A percentile compares a stretch with the other conserved stretches of the same genome.
Conservation (phyloP, 2,329 filamentous ascomycete species). For the Mycogone perniciosa region DNA sequence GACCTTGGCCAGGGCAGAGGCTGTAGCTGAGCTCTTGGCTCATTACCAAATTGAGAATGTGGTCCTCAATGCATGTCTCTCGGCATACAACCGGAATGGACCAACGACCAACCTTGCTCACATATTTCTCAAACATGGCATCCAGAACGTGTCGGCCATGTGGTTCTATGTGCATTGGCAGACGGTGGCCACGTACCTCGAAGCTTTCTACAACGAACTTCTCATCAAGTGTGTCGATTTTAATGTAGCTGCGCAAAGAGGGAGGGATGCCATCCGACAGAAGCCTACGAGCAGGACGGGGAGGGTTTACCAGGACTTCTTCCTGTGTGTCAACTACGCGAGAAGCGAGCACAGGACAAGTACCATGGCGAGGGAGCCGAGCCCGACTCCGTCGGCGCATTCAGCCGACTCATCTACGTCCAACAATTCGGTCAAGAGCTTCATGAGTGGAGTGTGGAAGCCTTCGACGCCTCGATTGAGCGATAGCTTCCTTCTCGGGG, state of each 20-base stretch:
- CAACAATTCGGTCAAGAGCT: constrained; percentile 17
- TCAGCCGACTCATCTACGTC: constrained; percentile 20
- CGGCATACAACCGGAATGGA: constrained; percentile 22
- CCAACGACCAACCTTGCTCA: constrained; percentile 22
- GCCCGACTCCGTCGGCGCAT: constrained; percentile 17
- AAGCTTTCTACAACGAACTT: constrained; percentile 22
- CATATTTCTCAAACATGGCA: constrained; percentile 22
- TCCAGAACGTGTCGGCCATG: constrained; percentile 24
- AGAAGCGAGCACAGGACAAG: constrained; percentile 15
- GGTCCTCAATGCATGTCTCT: constrained; percentile 24
- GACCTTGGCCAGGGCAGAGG: constrained; percentile 18
- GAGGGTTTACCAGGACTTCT: constrained; percentile 21
- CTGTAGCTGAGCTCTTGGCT: constrained; percentile 20
- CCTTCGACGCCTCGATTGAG: constrained; percentile 19
- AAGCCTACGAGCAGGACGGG: constrained; percentile 18
- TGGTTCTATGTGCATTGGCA: constrained; percentile 26
- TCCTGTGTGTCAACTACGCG: constrained; percentile 26
- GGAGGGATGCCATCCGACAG: constrained; percentile 21
- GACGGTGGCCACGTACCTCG: constrained; percentile 23
- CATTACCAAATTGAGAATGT: constrained; percentile 22
- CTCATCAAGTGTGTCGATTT: constrained; percentile 22
- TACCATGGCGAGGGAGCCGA: constrained; percentile 15
- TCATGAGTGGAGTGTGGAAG: constrained; percentile 15
- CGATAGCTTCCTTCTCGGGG: constrained; percentile 16
- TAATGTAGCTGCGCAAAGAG: constrained; percentile 23